These are phyloP conservation scores for Diplodia mutila DNA, from an alignment of 2,329 filamentous ascomycete species.

Conservation along the genomic window DNA sequence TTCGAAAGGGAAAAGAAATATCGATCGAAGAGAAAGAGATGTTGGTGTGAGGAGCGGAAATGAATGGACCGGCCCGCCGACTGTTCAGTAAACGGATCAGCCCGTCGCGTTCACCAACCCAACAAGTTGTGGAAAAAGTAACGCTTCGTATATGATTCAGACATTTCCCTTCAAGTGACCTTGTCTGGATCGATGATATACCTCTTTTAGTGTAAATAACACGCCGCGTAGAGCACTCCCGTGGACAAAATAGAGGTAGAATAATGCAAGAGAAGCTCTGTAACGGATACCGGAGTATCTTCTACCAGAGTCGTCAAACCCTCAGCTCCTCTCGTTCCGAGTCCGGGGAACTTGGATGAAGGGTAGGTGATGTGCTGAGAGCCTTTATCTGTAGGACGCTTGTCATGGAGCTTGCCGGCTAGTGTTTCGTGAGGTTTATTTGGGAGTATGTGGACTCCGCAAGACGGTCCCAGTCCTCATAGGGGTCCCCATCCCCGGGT, in stretches of 20 bases:
- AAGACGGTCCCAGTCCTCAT: neutral
- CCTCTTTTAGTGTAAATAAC: too few species aligned
- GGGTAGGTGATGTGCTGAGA: neutral
- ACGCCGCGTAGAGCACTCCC: too few species aligned
- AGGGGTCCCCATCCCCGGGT: neutral
- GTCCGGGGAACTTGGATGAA: neutral
- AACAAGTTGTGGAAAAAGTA: too few species aligned
- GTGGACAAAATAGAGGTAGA: neutral
- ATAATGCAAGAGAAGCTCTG: neutral
- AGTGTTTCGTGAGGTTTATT: constrained; percentile 15
- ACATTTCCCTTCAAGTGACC: too few species aligned
- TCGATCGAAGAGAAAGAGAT: too few species aligned
- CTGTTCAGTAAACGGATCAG: too few species aligned
- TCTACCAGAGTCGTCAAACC: neutral
- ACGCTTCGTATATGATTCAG: too few species aligned
- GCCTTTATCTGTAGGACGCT: neutral
- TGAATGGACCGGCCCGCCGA: too few species aligned
- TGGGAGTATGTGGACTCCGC: constrained; percentile 2
- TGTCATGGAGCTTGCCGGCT: constrained; percentile 10
- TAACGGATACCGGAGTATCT: neutral
- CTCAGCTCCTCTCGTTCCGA: neutral
- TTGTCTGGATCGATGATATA: too few species aligned
- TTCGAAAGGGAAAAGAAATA: too few species aligned
- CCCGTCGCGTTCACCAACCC: too few species aligned
- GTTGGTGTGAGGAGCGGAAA: too few species aligned